Conservation (phyloP, 2,329 filamentous ascomycete genomes). For the Alternaria burnsii region DNA sequence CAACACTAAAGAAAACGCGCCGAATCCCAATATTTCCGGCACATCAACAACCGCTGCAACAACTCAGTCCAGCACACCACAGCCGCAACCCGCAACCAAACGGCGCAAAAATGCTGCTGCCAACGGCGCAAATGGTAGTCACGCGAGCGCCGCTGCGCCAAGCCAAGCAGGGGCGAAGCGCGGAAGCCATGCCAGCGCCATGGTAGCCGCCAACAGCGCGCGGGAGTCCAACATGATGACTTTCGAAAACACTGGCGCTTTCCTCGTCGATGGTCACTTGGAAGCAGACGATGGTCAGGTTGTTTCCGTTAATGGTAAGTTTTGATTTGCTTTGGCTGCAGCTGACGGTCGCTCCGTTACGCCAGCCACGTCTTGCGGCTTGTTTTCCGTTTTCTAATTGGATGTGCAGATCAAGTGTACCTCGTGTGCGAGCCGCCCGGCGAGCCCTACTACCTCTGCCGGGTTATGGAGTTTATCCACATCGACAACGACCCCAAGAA, state of each 20-base stretch:
- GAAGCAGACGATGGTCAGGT: constrained; percentile 90
- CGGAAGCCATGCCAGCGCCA: constrained; percentile 42
- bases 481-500: constrained; percentile 71
- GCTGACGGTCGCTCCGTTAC: constrained; percentile 35
- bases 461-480: constrained; percentile 98
- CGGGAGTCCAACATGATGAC: constrained; percentile 86
- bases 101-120: constrained; percentile 80
- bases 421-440: constrained; percentile 96
- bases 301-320: constrained; percentile 81
- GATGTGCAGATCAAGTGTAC: constrained; percentile 79
- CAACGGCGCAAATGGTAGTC: constrained; percentile 47
- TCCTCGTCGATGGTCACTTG: constrained; percentile 78
- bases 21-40: constrained; percentile 59
- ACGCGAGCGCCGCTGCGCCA: constrained; percentile 48
- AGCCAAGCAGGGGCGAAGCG: constrained; percentile 50
- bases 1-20: constrained; percentile 47
- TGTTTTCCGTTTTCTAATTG: constrained; percentile 48
- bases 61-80: constrained; percentile 45
- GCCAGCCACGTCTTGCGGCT: constrained; percentile 41
- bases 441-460: constrained; percentile 95
- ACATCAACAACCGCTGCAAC: constrained; percentile 65
- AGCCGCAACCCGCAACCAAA: constrained; percentile 59
- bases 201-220: constrained; percentile 50
- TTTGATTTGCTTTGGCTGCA: constrained; percentile 30
- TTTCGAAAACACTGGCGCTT: constrained; percentile 76